phyloP scores from a whole-genome alignment of 208 protist genomes.

The Leishmania turanica region DNA sequence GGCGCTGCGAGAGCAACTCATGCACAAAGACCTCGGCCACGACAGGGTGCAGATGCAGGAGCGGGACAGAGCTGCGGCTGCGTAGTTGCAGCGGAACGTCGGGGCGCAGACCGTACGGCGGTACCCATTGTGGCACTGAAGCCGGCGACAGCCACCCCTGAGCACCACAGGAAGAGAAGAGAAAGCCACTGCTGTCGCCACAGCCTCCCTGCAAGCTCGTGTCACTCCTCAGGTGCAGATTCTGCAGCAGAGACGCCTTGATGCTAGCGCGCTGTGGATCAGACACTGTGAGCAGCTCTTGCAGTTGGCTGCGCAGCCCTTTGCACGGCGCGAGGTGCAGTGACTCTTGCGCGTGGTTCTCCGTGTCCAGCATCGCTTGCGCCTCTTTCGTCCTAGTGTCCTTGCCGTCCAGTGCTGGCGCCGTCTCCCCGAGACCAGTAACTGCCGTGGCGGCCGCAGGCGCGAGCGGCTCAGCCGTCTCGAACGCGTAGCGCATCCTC shows the following conservation, averaged over 20 bases:
- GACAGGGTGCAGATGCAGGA: conserved; percentile 58
- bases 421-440: too few species aligned
- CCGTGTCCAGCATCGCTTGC: not conserved
- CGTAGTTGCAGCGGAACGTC: conserved; percentile 63
- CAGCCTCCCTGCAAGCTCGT: not conserved
- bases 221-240: conserved; percentile 20
- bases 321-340: conserved; percentile 16
- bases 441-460: not conserved
- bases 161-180: not conserved
- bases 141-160: conserved; percentile 9
- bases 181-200: not conserved
- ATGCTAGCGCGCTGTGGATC: conserved; percentile 28
- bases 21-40: conserved; percentile 70
- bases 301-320: conserved; percentile 36
- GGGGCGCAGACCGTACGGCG: conserved; percentile 37
- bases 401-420: not conserved
- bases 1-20: conserved; percentile 60
- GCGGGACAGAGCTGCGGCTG: conserved; percentile 24
- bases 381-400: not conserved
- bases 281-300: conserved; percentile 35
- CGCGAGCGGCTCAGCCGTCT: not conserved
- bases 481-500: conserved; percentile 5
- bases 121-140: conserved; percentile 34
- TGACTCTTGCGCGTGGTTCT: conserved; percentile 16
- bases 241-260: conserved; percentile 34